Percentiles rank a stretch among this genome's conserved stretches.
phyloP scores from a whole-genome alignment of 805 yeast genomes.

The Jamesozyma lodderae region DNA sequence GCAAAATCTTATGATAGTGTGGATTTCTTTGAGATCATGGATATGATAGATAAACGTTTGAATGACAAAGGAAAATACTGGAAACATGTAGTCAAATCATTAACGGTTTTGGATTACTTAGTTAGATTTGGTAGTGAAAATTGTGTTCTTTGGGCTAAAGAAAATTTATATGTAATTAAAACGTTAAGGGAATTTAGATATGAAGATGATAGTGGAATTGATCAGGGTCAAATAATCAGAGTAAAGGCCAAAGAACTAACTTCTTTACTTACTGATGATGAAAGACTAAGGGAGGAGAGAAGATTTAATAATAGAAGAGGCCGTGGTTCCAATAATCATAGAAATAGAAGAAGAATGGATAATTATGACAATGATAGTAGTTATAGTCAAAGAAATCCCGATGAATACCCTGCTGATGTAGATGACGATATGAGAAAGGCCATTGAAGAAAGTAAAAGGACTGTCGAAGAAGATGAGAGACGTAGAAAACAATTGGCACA shows the following conservation, averaged over 20 bases:
- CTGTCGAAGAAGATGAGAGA: constrained; percentile 77
- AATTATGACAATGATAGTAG: not conserved
- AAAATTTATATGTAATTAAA: constrained; percentile 78
- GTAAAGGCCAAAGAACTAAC: constrained; percentile 87
- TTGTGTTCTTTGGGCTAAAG: constrained; percentile 86
- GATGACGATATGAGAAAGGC: constrained; percentile 78
- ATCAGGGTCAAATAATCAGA: constrained; percentile 82
- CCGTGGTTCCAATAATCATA: constrained; percentile 28
- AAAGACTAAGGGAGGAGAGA: constrained; percentile 66
- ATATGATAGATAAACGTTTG: constrained; percentile 81
- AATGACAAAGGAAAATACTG: constrained; percentile 96
- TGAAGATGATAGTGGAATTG: constrained; percentile 65
- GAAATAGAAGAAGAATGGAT: constrained; percentile 2
- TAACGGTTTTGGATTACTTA: constrained; percentile 80
- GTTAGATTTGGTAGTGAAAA: constrained; percentile 81
- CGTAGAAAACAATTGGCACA: constrained; percentile 33
- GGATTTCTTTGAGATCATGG: constrained; percentile 84
- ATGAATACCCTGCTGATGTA: constrained; percentile 25
- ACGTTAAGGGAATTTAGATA: constrained; percentile 85
- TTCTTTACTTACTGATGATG: constrained; percentile 70
- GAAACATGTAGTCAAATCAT: constrained; percentile 90
- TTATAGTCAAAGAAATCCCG: not conserved
- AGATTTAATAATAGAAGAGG: constrained; percentile 28
- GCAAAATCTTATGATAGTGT: constrained; percentile 59
- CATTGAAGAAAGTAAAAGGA: constrained; percentile 64